These are phyloP conservation scores for Tricholoma sp. DNA, from an alignment of 768 basidiomycete genomes.

Conservation along the genomic window DNA sequence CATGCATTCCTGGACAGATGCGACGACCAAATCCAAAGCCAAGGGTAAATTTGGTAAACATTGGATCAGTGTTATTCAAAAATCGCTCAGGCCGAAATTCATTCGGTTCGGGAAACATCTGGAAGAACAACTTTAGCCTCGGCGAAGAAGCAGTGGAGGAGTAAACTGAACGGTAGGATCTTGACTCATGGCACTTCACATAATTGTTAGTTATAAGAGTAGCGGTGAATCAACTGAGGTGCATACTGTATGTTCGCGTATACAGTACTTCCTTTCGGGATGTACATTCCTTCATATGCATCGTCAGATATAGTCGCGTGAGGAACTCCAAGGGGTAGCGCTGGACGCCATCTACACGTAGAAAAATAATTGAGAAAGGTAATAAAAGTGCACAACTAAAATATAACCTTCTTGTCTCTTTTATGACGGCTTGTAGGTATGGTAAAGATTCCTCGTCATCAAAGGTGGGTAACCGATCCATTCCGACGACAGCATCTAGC, in stretches of 20 bases:
- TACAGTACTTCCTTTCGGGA: slow-evolving; percentile 32
- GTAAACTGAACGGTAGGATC: background rate
- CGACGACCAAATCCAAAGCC: slow-evolving; percentile 35
- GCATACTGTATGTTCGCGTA: slow-evolving; percentile 30
- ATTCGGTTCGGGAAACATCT: slow-evolving; percentile 27
- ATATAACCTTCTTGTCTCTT: slow-evolving; percentile 20
- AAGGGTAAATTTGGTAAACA: slow-evolving; percentile 21
- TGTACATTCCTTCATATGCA: slow-evolving; percentile 31
- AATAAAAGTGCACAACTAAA: background rate
- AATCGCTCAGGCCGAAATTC: slow-evolving; percentile 36
- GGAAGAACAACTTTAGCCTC: background rate
- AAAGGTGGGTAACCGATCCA: slow-evolving; percentile 32
- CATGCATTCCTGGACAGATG: slow-evolving; percentile 31
- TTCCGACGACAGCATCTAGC: slow-evolving; percentile 30
- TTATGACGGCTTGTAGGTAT: slow-evolving; percentile 29
- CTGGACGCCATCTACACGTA: slow-evolving; percentile 14
- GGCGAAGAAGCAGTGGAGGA: too few species aligned
- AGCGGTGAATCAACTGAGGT: background rate
- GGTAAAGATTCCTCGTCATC: slow-evolving; percentile 22
- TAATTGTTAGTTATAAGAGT: slow-evolving; percentile 2
- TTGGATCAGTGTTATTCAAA: slow-evolving; percentile 20
- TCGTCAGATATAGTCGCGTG: slow-evolving; percentile 31
- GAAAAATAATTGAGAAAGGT: background rate
- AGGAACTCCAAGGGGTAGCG: slow-evolving; percentile 17
- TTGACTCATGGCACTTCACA: background rate